Percentiles rank a stretch among this genome's conserved stretches.
These are phyloP conservation scores for Sextonia rubra DNA, from an alignment of 164 flowering plant genomes.

Conservation along the genomic window DNA sequence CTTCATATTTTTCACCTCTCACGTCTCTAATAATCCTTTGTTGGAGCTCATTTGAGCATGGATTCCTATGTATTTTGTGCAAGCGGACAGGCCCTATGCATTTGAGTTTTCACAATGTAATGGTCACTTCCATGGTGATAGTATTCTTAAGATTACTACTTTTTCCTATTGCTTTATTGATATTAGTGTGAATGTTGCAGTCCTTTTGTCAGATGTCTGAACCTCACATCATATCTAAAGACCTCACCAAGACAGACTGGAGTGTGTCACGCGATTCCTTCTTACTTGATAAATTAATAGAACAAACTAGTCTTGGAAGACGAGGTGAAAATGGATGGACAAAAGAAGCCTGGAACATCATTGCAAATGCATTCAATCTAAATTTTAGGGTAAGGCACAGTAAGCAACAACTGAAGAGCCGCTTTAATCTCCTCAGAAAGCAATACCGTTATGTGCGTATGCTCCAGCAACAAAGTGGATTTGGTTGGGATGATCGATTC, in stretches of 20 bases:
- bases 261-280: not conserved
- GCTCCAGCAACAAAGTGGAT: not conserved
- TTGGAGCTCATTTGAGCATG: too few relatives aligned
- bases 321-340: not conserved
- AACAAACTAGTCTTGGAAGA: not conserved
- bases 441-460: not conserved
- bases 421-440: not conserved
- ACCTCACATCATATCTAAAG: not conserved
- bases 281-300: not conserved
- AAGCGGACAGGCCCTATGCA: too few relatives aligned
- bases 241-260: not conserved
- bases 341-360: not conserved
- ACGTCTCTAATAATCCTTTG: too few relatives aligned
- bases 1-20: too few relatives aligned
- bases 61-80: too few relatives aligned
- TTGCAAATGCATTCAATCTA: not conserved
- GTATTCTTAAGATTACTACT: too few relatives aligned
- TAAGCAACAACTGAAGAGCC: not conserved
- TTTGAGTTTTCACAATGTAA: too few relatives aligned
- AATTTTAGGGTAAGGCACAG: not conserved
- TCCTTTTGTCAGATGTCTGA: not conserved
- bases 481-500: not conserved
- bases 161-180: not conserved
- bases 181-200: not conserved
- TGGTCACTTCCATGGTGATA: too few relatives aligned